Base-by-base conservation (phyloP, 2,329 filamentous ascomycete genomes). In the Colletotrichum sansevieriae region DNA sequence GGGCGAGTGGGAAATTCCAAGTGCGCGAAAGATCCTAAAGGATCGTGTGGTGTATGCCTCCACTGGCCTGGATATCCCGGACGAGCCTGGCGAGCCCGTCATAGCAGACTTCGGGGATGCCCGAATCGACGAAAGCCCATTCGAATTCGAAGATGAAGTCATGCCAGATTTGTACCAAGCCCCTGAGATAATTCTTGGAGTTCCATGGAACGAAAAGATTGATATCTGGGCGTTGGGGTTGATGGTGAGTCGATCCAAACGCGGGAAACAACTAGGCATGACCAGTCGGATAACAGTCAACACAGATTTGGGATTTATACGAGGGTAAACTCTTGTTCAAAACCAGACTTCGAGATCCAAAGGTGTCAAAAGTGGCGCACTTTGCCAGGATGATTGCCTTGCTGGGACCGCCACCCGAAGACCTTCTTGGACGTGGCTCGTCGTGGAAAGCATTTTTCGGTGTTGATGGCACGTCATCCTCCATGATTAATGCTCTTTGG, bases 381-480 rank as follows among this genome's bases (percentile, higher is more conserved):
- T 72, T 80, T 54, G 77, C 75, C 1, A 73, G 76, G 54, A 79
- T 82, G 75, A 75, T 82, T 4, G 77, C 80, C 3, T 63, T 81
- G 8, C 72, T 83, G 64, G 79, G 79, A 0, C 76, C 73, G 1
- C 81, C 80, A 2, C 77, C 78, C 2, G 71, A 67, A 54, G 72
- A 75, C 2, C 78, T 82, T 46, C 56, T 82, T 46, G 51, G 75
- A 55, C 72, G 77, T 2, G 80, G 78, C 47, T 71, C 74, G 4
- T 68, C 61, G 1, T 72, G 66, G 57, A 58, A 60, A 12, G 52
- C 64, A 13, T 75, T 71, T 20, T 76, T 74, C 57, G 75, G 74
- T 51, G 51, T 57, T n/a, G 60, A 73, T 39, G 75, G 73, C 72
- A 37, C 58, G 65, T 43, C 2, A 1, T 20, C 10, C 10, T 20